A percentile compares a stretch with the other conserved stretches of the same genome.
Conservation (phyloP, 352 stramenopile species). For the Pythium aquatile region DNA sequence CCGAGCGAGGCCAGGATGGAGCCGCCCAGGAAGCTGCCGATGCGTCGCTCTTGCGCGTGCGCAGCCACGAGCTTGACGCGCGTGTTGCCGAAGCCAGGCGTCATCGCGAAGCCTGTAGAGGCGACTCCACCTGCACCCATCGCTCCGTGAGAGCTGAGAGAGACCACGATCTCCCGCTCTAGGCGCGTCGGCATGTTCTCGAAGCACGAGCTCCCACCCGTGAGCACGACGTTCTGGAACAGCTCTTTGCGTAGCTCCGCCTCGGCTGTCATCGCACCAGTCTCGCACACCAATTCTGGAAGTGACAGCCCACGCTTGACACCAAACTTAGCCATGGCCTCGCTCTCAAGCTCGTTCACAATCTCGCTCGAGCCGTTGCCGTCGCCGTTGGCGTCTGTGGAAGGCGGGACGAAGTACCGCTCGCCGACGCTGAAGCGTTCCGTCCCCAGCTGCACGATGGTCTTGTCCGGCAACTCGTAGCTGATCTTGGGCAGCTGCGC, state of each 20-base stretch:
- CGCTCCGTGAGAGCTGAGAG: constrained; percentile 32
- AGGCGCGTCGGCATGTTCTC: constrained; percentile 72
- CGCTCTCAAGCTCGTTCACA: constrained; percentile 14
- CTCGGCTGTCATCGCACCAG: constrained; percentile 58
- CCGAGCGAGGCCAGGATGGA: constrained; percentile 97
- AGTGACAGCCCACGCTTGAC: constrained; percentile 45
- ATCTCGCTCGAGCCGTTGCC: not conserved
- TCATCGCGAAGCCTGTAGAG: constrained; percentile 13
- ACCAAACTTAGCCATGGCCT: constrained; percentile 1
- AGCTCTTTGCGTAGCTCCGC: constrained; percentile 76
- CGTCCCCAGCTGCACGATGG: constrained; percentile 74
- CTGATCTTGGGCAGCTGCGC: constrained; percentile 70
- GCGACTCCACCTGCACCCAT: constrained; percentile 12
- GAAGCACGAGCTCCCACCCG: constrained; percentile 77
- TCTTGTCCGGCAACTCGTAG: constrained; percentile 84
- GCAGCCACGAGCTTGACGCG: constrained; percentile 72
- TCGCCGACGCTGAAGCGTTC: constrained; percentile 90
- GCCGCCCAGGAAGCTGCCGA: constrained; percentile 89
- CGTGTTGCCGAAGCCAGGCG: constrained; percentile 37
- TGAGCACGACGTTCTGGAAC: constrained; percentile 83
- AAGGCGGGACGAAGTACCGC: constrained; percentile 71
- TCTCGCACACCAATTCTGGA: constrained; percentile 64
- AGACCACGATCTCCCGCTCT: constrained; percentile 68
- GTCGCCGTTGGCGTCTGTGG: not conserved
- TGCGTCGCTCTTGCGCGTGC: constrained; percentile 59